Base-by-base conservation (phyloP, 768 basidiomycete species). In the Termitomyces sp. region DNA sequence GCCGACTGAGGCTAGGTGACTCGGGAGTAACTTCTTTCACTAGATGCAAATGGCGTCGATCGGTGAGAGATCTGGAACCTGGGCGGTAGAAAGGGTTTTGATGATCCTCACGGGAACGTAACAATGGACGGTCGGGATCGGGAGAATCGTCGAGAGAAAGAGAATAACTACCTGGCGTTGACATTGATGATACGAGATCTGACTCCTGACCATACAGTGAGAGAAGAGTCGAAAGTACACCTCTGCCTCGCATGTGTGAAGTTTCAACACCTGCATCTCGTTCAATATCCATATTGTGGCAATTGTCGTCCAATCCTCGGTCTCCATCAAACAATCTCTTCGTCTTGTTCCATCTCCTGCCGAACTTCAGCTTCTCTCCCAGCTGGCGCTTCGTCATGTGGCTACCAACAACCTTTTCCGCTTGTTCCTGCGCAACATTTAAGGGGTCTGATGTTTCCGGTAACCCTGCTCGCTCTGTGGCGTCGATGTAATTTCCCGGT, bases 181-280 rank as follows among this genome's bases (percentile, higher is more conserved):
- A 65, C 22, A 59, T 27, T 10, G 53, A 59, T 20, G 67, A 66
- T 12, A 54, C 8, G 14, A 44, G 32, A 3, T 64, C 69, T 4
- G 40, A 4, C 13, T 76, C 72, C 27, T 72, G 73, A 62, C 76
- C 82, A 65, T 90, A 89, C 24, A 90, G 75, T 22, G 85, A 78
- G 45, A 92, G 73, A 40, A 91, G 69, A 1, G 88, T 78, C 3
- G 87, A 84, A 5, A 91, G 76, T 6, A 91, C 82, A 16, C 88
- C 86, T 12, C 76, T 78, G 0, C 75, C 79, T 4, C 68, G 60
- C 5, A 62, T 56, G 10, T 55, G 53, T 8, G 67, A 43, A 32
- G 43, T 57, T 34, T 55, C 56, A 0, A 27, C 39, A 56, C 39
- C 64, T 16, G 60, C 68, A 22, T 64, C 58, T 22, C 58, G 62